These are phyloP conservation scores for Aspergillus bridgeri DNA, from an alignment of 495 filamentous ascomycete species.

Conservation along the genomic window DNA sequence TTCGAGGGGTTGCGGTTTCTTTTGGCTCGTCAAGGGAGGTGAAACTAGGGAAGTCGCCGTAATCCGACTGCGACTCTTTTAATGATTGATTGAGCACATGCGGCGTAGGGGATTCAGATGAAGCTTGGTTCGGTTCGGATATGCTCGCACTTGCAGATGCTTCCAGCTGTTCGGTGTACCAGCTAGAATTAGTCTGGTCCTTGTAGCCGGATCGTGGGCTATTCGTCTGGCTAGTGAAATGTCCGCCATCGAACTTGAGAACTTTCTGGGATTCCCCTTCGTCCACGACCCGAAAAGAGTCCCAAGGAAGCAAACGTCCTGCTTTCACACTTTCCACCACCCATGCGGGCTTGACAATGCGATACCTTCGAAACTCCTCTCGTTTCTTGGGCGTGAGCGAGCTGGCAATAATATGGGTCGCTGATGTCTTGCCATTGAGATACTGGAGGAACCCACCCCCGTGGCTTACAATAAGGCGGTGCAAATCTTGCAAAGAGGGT, in stretches of 20 bases:
- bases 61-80: slow-evolving; percentile 35
- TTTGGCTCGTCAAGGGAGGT: slow-evolving; percentile 20
- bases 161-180: slow-evolving; percentile 71
- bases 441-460: slow-evolving; percentile 93
- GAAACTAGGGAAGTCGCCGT: slow-evolving; percentile 46
- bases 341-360: slow-evolving; percentile 96
- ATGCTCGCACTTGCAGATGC: background rate
- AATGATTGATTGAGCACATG: background rate
- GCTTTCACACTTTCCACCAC: slow-evolving; percentile 82
- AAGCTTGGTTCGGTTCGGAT: background rate
- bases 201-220: slow-evolving; percentile 56
- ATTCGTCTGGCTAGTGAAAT: slow-evolving; percentile 63
- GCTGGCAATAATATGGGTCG: slow-evolving; percentile 92
- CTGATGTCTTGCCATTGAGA: slow-evolving; percentile 86
- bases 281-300: slow-evolving; percentile 74
- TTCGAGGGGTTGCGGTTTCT: background rate
- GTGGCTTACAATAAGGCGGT: slow-evolving; percentile 80
- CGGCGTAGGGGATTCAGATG: background rate
- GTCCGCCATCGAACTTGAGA: slow-evolving; percentile 69
- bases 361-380: slow-evolving; percentile 78
- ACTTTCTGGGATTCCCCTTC: slow-evolving; percentile 74
- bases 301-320: slow-evolving; percentile 80
- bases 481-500: slow-evolving; percentile 82
- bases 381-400: slow-evolving; percentile 87
- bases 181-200: slow-evolving; percentile 72